phyloP scores from a whole-genome alignment of 306 rosid species.

The Cucumis hystrix region DNA sequence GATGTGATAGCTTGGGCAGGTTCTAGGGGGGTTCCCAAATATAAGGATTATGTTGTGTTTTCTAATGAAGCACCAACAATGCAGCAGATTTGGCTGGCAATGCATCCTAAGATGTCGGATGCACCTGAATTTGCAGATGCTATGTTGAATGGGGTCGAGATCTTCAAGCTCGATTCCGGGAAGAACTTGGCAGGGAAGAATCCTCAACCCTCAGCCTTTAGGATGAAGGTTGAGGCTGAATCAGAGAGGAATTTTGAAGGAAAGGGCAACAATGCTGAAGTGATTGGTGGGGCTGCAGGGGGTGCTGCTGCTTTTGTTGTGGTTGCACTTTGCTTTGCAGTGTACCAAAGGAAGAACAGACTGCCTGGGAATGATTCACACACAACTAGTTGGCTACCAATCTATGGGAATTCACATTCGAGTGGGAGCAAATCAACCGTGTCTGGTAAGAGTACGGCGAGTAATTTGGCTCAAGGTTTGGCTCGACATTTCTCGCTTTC shows the following conservation, averaged over 20 bases:
- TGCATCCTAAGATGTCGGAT: slow-evolving; percentile 13
- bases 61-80: background rate
- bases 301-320: slow-evolving; percentile 36
- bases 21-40: slow-evolving; percentile 15
- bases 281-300: slow-evolving; percentile 40
- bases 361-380: slow-evolving; percentile 19
- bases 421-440: slow-evolving; percentile 25
- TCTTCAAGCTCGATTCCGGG: slow-evolving; percentile 23
- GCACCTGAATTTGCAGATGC: slow-evolving; percentile 24
- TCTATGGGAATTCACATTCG: slow-evolving; percentile 36
- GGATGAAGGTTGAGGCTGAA: slow-evolving; percentile 17
- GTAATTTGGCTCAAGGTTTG: slow-evolving; percentile 33
- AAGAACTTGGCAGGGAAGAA: slow-evolving; percentile 32
- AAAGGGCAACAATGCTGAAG: slow-evolving; percentile 8
- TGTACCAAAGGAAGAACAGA: slow-evolving; percentile 27
- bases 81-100: slow-evolving; percentile 26
- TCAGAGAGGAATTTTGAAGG: background rate
- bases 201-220: slow-evolving; percentile 22
- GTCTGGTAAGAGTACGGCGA: slow-evolving; percentile 31
- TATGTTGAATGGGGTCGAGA: slow-evolving; percentile 26
- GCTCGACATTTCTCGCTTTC: slow-evolving; percentile 30
- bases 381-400: slow-evolving; percentile 36
- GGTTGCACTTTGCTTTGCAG: slow-evolving; percentile 30
- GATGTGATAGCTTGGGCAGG: slow-evolving; percentile 33
- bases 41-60: slow-evolving; percentile 18